Evolutionary conservation across 1,284 basidiomycete species (phyloP).

Genomic region (Rhodotorula mucilaginosa): DNA sequence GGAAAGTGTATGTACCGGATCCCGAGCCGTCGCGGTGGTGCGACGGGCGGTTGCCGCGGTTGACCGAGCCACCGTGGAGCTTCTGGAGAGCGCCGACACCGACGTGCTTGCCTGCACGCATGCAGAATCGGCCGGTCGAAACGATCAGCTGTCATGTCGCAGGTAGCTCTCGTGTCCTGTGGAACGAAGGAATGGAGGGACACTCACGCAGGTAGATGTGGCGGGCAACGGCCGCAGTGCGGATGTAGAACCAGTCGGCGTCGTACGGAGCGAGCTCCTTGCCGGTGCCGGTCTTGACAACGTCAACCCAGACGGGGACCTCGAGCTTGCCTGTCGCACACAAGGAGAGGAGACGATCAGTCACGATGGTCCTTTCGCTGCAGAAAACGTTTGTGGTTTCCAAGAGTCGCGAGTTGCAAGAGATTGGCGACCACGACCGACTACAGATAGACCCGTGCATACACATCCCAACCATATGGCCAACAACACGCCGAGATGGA

Average conservation of each 20-base stretch:
- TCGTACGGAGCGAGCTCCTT: slow-evolving; percentile 99
- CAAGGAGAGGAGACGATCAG: background rate
- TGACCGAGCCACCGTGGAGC: slow-evolving; percentile 94
- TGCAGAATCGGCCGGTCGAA: no score
- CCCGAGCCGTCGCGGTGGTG: slow-evolving; percentile 88
- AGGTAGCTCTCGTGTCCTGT: no score
- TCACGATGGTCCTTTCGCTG: background rate
- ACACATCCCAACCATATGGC: no score
- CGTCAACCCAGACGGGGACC: slow-evolving; percentile 97
- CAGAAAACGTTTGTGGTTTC: background rate
- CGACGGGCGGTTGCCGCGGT: slow-evolving; percentile 89
- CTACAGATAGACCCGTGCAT: no score
- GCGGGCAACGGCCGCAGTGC: slow-evolving; percentile 93
- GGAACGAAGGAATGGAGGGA: no score
- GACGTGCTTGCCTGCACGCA: slow-evolving; percentile 73
- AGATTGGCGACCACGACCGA: no score
- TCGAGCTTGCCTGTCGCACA: slow-evolving; percentile 75
- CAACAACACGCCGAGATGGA: no score
- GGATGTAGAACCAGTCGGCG: slow-evolving; percentile 99
- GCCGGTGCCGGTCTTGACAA: slow-evolving; percentile 96
- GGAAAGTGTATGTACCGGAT: slow-evolving; percentile 56
- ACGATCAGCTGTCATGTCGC: no score
- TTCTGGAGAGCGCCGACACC: slow-evolving; percentile 94
- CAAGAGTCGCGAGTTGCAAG: no score
- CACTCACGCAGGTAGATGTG: slow-evolving; percentile 87